Evolutionary conservation across 2,329 filamentous ascomycete species (phyloP), one percentile per base, ranked within the genome.

Genomic region (Trichoderma sp.): DNA sequence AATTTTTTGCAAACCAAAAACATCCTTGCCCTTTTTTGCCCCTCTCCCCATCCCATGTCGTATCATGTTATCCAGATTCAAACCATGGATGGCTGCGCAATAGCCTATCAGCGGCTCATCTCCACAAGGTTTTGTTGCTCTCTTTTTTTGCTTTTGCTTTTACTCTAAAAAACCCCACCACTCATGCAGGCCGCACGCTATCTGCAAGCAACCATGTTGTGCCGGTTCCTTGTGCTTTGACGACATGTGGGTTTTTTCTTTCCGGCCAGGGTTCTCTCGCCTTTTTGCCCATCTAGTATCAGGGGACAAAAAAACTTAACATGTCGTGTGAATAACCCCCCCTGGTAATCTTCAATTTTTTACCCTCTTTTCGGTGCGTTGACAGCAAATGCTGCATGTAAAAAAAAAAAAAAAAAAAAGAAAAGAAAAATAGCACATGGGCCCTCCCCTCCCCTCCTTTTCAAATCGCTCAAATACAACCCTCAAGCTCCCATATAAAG

Each of bases 401-500:
- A 13, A 32, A 43, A n/a, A n/a, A n/a, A n/a, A n/a, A n/a, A n/a
- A n/a, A n/a, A n/a, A n/a, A n/a, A n/a, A n/a, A n/a, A n/a, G n/a
- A n/a, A n/a, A n/a, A n/a, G n/a, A n/a, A n/a, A n/a, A n/a, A n/a
- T n/a, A 4, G 26, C 34, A 49, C 63, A 66, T 66, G 63, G 58
- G 52, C 34, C 39, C 54, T 1, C 32, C 26, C 26, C 26, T 4
- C 4, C 4, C 26, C 26, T 4, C 4, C 4, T 4, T 34, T 34
- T 66, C 54, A 55, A 58, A 58, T 66, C 54, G 39, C 54, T 66
- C 39, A 34, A 28, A 28, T 28, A 10, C 54, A 66, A 26, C 39
- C 14, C 43, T 76, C 73, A 78, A 54, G 68, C 60, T 71, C 73
- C 73, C 37, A 68, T 69, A 68, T 79, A 83, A 69, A 84, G 83